These are phyloP conservation scores for Pseudozyma pruni DNA, from an alignment of 1,284 basidiomycete genomes.

Conservation along the genomic window DNA sequence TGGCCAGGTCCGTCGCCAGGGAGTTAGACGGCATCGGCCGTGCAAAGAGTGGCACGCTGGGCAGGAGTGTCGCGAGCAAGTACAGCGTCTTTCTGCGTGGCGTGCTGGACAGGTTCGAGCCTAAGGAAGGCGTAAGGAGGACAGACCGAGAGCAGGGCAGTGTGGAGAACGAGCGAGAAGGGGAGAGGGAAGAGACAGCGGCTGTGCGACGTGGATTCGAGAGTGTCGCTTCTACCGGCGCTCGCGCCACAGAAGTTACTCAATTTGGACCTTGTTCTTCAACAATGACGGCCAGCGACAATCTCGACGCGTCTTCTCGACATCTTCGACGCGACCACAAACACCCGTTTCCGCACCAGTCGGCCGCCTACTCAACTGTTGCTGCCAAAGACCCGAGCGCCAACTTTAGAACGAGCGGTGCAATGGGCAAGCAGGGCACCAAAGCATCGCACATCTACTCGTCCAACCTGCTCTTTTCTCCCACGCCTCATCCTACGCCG, in stretches of 20 bases:
- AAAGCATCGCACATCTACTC: constrained; percentile 22
- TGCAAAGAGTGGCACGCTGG: neutral
- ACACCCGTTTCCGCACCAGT: neutral
- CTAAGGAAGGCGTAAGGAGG: neutral
- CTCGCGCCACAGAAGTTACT: too few relatives aligned
- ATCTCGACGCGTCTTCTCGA: neutral
- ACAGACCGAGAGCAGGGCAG: neutral
- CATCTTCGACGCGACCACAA: constrained; percentile 13
- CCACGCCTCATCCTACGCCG: too few relatives aligned
- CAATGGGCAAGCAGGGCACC: constrained; percentile 15
- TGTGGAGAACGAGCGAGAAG: neutral
- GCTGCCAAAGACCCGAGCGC: too few relatives aligned
- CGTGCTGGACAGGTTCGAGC: constrained; percentile 17
- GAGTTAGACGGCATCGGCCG: constrained; percentile 20
- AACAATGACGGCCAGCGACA: too few relatives aligned
- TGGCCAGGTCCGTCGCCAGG: constrained; percentile 11
- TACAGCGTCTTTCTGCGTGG: constrained; percentile 29
- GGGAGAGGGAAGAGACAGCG: neutral
- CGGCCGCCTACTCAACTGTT: too few relatives aligned
- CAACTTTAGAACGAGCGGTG: neutral
- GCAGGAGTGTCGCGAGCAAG: constrained; percentile 20
- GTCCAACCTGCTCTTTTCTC: constrained; percentile 21
- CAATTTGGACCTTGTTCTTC: too few relatives aligned
- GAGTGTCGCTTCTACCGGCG: neutral
- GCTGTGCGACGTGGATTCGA: constrained; percentile 7